phyloP scores from a whole-genome alignment of 306 rosid genomes.

The Prunus salicina region DNA sequence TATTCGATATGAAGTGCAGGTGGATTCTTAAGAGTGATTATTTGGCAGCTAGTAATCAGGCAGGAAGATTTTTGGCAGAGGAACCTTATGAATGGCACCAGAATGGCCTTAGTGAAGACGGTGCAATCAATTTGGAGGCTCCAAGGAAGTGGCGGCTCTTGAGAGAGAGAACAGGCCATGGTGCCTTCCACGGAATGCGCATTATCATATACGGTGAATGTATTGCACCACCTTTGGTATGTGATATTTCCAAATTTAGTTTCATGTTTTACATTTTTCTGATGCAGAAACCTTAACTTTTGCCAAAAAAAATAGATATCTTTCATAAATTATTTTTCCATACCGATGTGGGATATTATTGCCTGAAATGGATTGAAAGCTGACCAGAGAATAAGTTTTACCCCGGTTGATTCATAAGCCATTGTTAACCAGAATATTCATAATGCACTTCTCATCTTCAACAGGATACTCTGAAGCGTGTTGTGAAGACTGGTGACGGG shows the following conservation, averaged over 20 bases:
- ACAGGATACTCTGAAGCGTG: constrained; percentile 95
- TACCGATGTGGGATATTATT: neutral
- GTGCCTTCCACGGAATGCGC: constrained; percentile 80
- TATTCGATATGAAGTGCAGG: constrained; percentile 48
- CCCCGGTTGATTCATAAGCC: neutral
- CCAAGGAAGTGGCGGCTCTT: constrained; percentile 93
- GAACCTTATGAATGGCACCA: constrained; percentile 89
- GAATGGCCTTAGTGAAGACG: constrained; percentile 77
- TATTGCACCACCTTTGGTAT: constrained; percentile 83
- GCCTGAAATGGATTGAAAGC: neutral
- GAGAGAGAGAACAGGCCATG: constrained; percentile 81
- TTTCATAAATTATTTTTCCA: neutral
- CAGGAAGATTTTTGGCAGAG: constrained; percentile 62
- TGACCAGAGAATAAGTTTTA: neutral
- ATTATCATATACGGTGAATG: constrained; percentile 75
- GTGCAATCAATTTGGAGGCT: constrained; percentile 86
- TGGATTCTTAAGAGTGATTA: constrained; percentile 92
- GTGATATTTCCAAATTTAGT: constrained; percentile 17
- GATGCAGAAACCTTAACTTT: neutral
- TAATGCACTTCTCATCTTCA: constrained; percentile 12
- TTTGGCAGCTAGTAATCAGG: constrained; percentile 66
- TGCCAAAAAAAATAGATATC: neutral
- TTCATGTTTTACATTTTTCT: constrained; percentile 4
- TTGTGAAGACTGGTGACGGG: constrained; percentile 88
- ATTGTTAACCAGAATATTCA: neutral